Conservation (phyloP, 495 filamentous ascomycete species). For the Sphaerosporella brunnea region DNA sequence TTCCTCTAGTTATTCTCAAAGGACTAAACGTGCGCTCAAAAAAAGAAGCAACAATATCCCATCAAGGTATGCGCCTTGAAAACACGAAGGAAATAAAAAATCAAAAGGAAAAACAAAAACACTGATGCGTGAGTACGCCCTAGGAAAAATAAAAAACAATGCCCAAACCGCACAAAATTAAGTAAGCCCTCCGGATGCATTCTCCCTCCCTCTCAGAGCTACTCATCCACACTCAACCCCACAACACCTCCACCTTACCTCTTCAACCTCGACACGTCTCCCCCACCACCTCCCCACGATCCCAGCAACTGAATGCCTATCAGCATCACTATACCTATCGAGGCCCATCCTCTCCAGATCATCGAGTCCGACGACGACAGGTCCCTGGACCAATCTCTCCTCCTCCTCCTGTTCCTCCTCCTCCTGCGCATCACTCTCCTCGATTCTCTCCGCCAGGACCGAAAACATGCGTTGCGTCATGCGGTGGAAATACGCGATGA, state of each 20-base stretch:
- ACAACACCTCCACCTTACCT: conserved; percentile 22
- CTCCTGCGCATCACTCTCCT: conserved; percentile 35
- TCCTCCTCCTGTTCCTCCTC: conserved; percentile 31
- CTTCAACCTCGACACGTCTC: conserved; percentile 22
- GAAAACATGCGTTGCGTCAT: conserved; percentile 55
- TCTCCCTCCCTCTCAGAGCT: background rate
- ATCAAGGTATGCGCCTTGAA: background rate
- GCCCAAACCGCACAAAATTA: background rate
- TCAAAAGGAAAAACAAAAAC: background rate
- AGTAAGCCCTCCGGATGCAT: background rate
- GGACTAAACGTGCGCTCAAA: too few species aligned
- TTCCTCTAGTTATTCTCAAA: too few species aligned
- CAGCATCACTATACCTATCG: conserved; percentile 11
- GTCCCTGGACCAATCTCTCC: background rate
- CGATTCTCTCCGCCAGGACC: conserved; percentile 50
- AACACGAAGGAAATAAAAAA: background rate
- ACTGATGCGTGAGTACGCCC: background rate
- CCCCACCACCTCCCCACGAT: conserved; percentile 21
- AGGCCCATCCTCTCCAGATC: conserved; percentile 21
- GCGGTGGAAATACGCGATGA: conserved; percentile 85
- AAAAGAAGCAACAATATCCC: too few species aligned
- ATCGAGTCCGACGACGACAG: conserved; percentile 10
- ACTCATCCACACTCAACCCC: conserved; percentile 18
- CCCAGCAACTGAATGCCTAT: conserved; percentile 20
- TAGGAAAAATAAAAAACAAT: background rate